Evolutionary conservation across 305 asterid genomes (phyloP), one percentile per base, ranked within the genome.

Genomic region (Lippia alba): DNA sequence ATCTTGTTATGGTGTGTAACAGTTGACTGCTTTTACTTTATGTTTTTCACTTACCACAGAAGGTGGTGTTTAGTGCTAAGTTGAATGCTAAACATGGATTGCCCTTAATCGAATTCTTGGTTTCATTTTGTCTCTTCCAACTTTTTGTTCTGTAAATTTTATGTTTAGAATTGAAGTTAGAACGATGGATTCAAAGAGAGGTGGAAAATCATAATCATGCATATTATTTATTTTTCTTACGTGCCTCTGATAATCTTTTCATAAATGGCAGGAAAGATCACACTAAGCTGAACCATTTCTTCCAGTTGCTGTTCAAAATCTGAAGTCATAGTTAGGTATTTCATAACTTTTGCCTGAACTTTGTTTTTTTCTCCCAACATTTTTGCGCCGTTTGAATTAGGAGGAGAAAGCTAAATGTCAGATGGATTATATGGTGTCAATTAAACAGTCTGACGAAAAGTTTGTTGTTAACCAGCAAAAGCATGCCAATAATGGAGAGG

Each of bases 321-420:
- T 17, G 39, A 4, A 17, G 18, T 36, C 16, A 39, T 34, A 19
- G 46, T 70, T 24, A 24, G 30, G 30, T 24, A 24, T 24, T 24
- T 24, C 30, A 24, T 24, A 24, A 24, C 30, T 24, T 24, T 24
- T 24, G 30, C 30, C 30, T 24, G 30, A 24, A 24, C 30, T 24
- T 44, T 59, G 66, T 64, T 61, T 73, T 24, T 57, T 56, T 50
- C 50, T 50, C 41, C 44, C 78, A 15, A 63, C 3, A 12, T 53
- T 64, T 71, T 36, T 34, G 9, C 56, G 56, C 61, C 45, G 70
- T 71, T 51, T 54, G 46, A 50, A 66, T 81, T 71, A 95, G 99
- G 95, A 87, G 87, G 99, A 89, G 83, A 95, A 87, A 80, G 79
- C 86, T 60, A 95, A 92, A 83, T 92, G 96, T 70, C 98, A 89